Evolutionary conservation across 2,329 filamentous ascomycete genomes (phyloP).

Genomic region (Leptographium wingfieldii): DNA sequence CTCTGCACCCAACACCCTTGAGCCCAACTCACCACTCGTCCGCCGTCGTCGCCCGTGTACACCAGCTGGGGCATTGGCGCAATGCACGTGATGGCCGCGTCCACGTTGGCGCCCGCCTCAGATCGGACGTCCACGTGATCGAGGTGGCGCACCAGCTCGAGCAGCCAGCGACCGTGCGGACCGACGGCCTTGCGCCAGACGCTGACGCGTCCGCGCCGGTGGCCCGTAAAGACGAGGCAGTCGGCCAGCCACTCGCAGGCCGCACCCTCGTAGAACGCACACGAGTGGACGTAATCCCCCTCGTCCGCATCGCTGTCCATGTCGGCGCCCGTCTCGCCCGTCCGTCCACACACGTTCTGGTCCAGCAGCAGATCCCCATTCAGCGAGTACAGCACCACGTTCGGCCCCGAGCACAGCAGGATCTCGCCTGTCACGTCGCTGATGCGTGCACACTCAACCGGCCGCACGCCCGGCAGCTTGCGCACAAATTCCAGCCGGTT

Average conservation of each 20-base stretch:
- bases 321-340: background rate
- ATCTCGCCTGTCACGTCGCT: slow-evolving; percentile 89
- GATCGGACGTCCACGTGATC: slow-evolving; percentile 64
- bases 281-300: slow-evolving; percentile 58
- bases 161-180: slow-evolving; percentile 51
- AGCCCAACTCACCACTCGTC: slow-evolving; percentile 59
- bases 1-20: background rate
- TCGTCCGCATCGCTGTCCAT: background rate
- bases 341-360: slow-evolving; percentile 54
- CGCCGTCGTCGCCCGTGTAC: slow-evolving; percentile 90
- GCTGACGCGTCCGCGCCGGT: slow-evolving; percentile 72
- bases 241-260: slow-evolving; percentile 87
- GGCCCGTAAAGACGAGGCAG: slow-evolving; percentile 79
- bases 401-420: slow-evolving; percentile 64
- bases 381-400: slow-evolving; percentile 69
- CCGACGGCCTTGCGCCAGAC: slow-evolving; percentile 48
- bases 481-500: slow-evolving; percentile 82
- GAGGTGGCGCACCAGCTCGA: slow-evolving; percentile 69
- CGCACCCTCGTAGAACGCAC: slow-evolving; percentile 84
- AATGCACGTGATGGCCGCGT: slow-evolving; percentile 73
- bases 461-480: slow-evolving; percentile 44
- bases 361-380: slow-evolving; percentile 77
- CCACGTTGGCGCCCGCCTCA: slow-evolving; percentile 42
- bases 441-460: slow-evolving; percentile 64
- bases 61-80: slow-evolving; percentile 70